Conservation (phyloP, 257 asterid genomes). For the Fraxinus cuspidata region DNA sequence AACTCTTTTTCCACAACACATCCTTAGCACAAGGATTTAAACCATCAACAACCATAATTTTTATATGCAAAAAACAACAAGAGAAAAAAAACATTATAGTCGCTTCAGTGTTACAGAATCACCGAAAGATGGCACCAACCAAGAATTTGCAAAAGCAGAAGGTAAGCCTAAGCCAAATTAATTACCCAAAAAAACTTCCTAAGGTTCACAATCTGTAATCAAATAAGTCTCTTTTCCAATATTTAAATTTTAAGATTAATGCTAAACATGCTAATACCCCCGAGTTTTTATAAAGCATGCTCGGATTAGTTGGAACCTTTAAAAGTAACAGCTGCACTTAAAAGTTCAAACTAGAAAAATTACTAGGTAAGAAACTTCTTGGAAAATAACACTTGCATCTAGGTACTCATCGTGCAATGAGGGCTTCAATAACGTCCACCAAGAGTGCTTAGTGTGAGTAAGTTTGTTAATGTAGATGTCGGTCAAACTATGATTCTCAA, state of each 20-base stretch:
- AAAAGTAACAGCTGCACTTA: not conserved
- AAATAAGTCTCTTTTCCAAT: not conserved
- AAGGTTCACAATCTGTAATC: not conserved
- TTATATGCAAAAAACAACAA: not conserved
- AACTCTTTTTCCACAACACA: not conserved
- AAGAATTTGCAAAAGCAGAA: not conserved
- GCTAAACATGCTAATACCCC: not conserved
- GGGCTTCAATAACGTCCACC: not conserved
- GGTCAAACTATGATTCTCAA: not conserved
- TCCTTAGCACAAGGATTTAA: slow-evolving; percentile 3
- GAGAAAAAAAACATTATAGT: not conserved
- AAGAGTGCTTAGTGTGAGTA: slow-evolving; percentile 3
- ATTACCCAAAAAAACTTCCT: not conserved
- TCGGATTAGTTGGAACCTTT: not conserved
- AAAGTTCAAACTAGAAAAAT: not conserved
- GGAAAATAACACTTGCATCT: not conserved
- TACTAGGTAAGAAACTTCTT: not conserved
- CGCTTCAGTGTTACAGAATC: not conserved
- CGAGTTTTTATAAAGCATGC: not conserved
- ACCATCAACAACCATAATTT: not conserved
- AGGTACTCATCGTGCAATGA: not conserved
- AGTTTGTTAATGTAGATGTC: not conserved
- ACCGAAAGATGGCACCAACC: no score
- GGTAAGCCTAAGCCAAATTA: not conserved
- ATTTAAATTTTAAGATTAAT: not conserved